Base-by-base conservation (phyloP, 2,329 filamentous ascomycete genomes). In the Fusarium sp. region DNA sequence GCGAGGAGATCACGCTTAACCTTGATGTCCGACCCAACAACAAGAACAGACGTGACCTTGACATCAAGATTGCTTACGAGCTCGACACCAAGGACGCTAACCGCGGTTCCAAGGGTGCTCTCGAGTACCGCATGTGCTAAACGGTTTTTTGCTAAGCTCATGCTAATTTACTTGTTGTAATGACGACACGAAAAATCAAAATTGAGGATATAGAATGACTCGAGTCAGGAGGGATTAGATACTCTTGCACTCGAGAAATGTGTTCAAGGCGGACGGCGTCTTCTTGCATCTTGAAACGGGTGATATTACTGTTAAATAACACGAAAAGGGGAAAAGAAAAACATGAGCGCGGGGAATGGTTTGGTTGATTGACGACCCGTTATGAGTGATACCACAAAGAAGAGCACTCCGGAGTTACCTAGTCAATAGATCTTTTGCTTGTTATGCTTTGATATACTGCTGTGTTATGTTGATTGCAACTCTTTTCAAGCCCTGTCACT, bases 41-140 rank as follows among this genome's bases (percentile, higher is more conserved):
- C 69, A 94, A 96, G 88, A 98, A 99, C 86, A 90, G 91, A 80
- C 91, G 96, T 72, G 96, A 99, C 80, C 86, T 99, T 58, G 96
- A 99, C 81, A 97, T 99, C 78, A 89, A 88, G 76, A 88, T 99
- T 77, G 85, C 89, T 46, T 98, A 98, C 84, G 86, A 89, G 77
- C 88, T 98, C 54, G 87, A 93, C 76, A 93, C 94, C 6, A 82
- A 89, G 26, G 94, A 98, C 78, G 81, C 83, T 31, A 91, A 86
- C 68, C 89, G 96, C 72, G 82, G 84, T 63, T 88, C 89, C 7
- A 81, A 89, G 77, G 95, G 94, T 58, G 79, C 83, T 67, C 93
- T 91, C 80, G 85, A 89, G 74, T 99, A 98, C 86, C 95, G 91
- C 82, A 91, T 91, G 89, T 90, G 88, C 82, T 91, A 85, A 69